Evolutionary conservation across 179 eudicot species (phyloP), one percentile per base, ranked within the genome.

Genomic region (Pouteria campechiana): DNA sequence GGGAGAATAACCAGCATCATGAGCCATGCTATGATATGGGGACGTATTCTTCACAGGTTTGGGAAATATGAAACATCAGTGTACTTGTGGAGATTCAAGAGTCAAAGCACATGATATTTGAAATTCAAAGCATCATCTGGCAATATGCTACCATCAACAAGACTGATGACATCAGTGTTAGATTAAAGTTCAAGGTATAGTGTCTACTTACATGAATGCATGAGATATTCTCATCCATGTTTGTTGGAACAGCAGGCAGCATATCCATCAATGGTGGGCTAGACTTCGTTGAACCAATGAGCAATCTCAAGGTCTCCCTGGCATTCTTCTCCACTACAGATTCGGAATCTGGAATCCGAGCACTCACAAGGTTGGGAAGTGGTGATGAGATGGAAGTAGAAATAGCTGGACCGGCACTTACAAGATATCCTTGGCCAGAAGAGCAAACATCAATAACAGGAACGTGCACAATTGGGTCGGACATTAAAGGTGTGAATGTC

Each of bases 391-490:
- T 69, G 38, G 60, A 47, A 37, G 86, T 65, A 0, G 78, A 59
- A 1, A 86, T 69, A 41, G 80, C 65, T 5, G 97, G 75, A 31
- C 95, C 95, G 0, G 89, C 79, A 37, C 93, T 89, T 19, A 85
- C 93, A 37, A 89, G 63, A 59, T 81, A 89, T 6, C 93, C 88
- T 57, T 72, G 93, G 53, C 93, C 97, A 0, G 89, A 84, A 32
- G 93, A 89, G 70, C 93, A 89, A n/a, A 85, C 51, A 43, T 85
- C 95, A 8, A 89, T 61, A 5, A 89, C 72, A 4, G 95, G 97
- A 32, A 85, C 60, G 46, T 89, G 95, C 27, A 85, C 93, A 44
- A 89, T 85, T 0, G 97, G 68, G 54, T 89, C 97, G 12, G 93
- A 81, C 67, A 81, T 79, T 13, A 85, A 64, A 15, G 97, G 97